Conservation (phyloP, 169 alveolate species). For the Amoebophrya sp. region DNA sequence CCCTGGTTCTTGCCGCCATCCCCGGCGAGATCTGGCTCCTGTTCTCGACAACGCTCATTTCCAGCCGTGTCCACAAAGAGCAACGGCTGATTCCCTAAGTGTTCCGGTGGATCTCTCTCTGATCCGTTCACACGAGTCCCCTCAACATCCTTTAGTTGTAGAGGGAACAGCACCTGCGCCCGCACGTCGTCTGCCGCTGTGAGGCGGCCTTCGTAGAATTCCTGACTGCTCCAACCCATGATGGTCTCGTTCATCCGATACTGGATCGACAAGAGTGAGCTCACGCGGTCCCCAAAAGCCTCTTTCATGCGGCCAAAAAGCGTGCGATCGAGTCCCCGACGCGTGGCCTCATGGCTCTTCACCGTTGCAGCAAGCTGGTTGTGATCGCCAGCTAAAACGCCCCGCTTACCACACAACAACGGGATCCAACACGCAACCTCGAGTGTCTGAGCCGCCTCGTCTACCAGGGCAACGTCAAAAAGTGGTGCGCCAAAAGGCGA, state of each 20-base stretch:
- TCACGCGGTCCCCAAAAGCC: constrained; percentile 31
- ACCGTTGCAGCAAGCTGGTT: constrained; percentile 51
- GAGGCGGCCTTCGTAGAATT: constrained; percentile 38
- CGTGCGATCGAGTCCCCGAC: constrained; percentile 43
- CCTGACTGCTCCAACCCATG: constrained; percentile 47
- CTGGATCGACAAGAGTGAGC: constrained; percentile 39
- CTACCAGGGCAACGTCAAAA: constrained; percentile 49
- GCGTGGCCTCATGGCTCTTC: constrained; percentile 38
- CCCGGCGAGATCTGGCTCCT: background rate
- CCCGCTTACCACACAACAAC: constrained; percentile 37
- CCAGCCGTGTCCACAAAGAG: background rate
- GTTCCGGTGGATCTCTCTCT: background rate
- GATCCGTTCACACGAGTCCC: background rate
- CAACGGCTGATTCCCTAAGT: no score
- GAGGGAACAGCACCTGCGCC: constrained; percentile 14
- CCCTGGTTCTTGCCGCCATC: background rate
- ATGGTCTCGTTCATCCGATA: constrained; percentile 47
- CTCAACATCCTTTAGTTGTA: no score
- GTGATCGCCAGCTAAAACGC: constrained; percentile 51
- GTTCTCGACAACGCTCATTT: background rate
- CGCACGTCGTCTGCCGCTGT: constrained; percentile 42
- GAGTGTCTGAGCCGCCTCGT: constrained; percentile 48
- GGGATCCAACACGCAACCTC: constrained; percentile 53
- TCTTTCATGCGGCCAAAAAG: constrained; percentile 47
- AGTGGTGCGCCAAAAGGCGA: background rate